Base-by-base conservation (phyloP, 1,284 basidiomycete species). In the Megacollybia platyphylla region DNA sequence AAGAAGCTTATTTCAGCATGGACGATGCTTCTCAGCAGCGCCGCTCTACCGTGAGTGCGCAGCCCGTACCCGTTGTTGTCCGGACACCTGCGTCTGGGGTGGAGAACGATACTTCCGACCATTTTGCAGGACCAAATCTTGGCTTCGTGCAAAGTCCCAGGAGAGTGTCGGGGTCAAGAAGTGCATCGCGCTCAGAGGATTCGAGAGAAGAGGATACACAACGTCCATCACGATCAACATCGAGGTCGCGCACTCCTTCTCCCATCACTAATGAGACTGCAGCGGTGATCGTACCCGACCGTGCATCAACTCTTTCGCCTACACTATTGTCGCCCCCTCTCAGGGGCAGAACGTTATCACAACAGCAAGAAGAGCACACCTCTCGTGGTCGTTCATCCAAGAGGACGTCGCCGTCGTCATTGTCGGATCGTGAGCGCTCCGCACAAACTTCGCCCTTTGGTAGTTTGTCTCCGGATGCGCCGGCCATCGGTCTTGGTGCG, bases 71-170 rank as follows among this genome's bases (percentile, higher is more conserved):
- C 17, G 45, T 47, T 17, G 49, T 50, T 9, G 44, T 47, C n/a
- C 42, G 42, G 13, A 50, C 49, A 15, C 46, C 49, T 17, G 47
- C 47, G 15, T 7, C 45, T 13, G 49, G 47, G 17, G 58, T 55
- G 11, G 47, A 44, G 35, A 62, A 71, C 40, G 75, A 76, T 44
- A 71, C 70, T 4, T 73, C 72, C 47, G 79, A 82, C 51, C 77
- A 79, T 56, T 79, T 79, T 53, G 71, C 64, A 26, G 74, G 73
- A 1, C 70, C 73, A 11, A 71, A 76, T 51, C 59, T 76, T 8
- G 68, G 66, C 45, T 65, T 62, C 46, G 9, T 38, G 17, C 34
- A 13, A 15, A 37, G 34, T 3, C 17, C 45, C 26, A 42, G 36
- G 10, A 37, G 41, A 11, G 41, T 32, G 17, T 41, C 36, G 17